A percentile compares a stretch with the other conserved stretches of the same genome.
Evolutionary conservation across 1,284 basidiomycete genomes (phyloP).

Genomic region (Ustilago tritici): DNA sequence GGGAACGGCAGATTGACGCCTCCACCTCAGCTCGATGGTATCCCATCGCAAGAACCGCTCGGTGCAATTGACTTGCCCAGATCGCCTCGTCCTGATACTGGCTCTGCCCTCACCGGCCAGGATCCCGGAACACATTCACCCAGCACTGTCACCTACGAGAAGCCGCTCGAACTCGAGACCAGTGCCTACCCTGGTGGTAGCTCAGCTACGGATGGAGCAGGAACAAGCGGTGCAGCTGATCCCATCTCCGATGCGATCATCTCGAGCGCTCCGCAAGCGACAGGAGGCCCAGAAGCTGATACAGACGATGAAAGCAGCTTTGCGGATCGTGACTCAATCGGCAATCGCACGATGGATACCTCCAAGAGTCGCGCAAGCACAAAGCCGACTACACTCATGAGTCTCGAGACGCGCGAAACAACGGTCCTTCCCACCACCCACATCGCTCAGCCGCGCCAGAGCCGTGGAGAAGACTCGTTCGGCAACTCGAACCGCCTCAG

Average conservation of each 20-base stretch:
- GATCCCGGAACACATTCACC: conserved; percentile 9
- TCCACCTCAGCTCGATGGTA: conserved; percentile 52
- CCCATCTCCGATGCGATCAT: conserved; percentile 19
- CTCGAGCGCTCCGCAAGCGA: conserved; percentile 6
- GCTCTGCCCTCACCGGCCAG: neutral
- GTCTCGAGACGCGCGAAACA: conserved; percentile 75
- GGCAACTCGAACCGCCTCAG: conserved; percentile 34
- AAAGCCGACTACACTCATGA: conserved; percentile 92
- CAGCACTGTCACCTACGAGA: conserved; percentile 16
- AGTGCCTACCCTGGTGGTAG: neutral
- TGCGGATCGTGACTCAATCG: conserved; percentile 51
- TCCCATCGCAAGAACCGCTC: conserved; percentile 52
- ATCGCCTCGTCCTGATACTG: conserved; percentile 26
- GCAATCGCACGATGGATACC: conserved; percentile 61
- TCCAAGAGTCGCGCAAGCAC: conserved; percentile 85
- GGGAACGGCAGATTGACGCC: conserved; percentile 32
- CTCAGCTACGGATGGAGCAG: too few relatives aligned
- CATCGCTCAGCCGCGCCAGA: conserved; percentile 83
- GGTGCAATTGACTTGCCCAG: conserved; percentile 46
- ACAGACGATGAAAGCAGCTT: conserved; percentile 44
- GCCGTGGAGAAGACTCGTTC: conserved; percentile 31
- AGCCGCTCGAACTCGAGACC: conserved; percentile 11
- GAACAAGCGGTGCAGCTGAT: conserved; percentile 14
- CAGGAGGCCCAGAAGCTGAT: conserved; percentile 11
- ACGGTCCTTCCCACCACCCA: conserved; percentile 76